A percentile compares a stretch with the other conserved stretches of the same genome.
These are phyloP conservation scores for Hemileia vastatrix DNA, from an alignment of 1,284 basidiomycete species.

Conservation along the genomic window DNA sequence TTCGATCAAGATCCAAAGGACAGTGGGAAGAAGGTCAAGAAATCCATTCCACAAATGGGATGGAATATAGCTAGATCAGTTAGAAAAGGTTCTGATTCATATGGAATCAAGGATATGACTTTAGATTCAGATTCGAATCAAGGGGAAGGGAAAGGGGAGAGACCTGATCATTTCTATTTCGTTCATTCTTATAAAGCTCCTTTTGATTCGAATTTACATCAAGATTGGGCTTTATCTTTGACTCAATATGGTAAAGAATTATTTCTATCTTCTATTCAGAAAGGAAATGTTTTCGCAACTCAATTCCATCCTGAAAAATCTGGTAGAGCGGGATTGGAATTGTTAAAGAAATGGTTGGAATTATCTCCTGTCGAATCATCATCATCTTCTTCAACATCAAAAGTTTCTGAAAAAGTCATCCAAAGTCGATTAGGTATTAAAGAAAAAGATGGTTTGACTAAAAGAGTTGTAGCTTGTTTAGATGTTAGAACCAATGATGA, in stretches of 20 bases:
- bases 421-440: no score
- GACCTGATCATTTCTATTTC: constrained; percentile 68
- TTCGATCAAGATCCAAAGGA: constrained; percentile 28
- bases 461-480: constrained; percentile 91
- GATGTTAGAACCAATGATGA: constrained; percentile 95
- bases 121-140: constrained; percentile 47
- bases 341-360: constrained; percentile 70
- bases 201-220: constrained; percentile 51
- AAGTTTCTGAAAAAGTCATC: not conserved
- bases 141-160: constrained; percentile 37
- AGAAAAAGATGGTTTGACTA: constrained; percentile 75
- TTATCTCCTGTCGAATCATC: constrained; percentile 1
- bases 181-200: constrained; percentile 87
- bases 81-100: no score
- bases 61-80: constrained; percentile 60
- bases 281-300: constrained; percentile 80
- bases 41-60: constrained; percentile 94
- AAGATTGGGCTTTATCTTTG: constrained; percentile 67
- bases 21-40: constrained; percentile 46
- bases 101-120: constrained; percentile 44
- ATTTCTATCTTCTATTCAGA: constrained; percentile 74
- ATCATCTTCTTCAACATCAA: constrained; percentile 6
- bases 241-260: constrained; percentile 91
- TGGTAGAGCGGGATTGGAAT: constrained; percentile 69
- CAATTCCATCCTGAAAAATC: constrained; percentile 99